phyloP scores from a whole-genome alignment of 2,329 filamentous ascomycete genomes.

The Lachnellula hyalina region DNA sequence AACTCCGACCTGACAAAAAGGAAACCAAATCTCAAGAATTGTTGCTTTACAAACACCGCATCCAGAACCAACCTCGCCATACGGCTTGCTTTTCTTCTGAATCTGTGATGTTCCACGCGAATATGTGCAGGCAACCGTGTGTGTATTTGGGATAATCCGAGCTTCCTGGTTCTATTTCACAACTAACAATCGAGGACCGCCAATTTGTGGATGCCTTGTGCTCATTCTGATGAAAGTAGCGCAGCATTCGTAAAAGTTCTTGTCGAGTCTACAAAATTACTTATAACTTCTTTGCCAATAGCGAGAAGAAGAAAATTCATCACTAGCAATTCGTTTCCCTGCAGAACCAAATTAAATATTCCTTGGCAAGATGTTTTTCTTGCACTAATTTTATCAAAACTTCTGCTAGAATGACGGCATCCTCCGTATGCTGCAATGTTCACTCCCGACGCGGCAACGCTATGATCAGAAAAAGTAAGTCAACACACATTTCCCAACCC shows the following conservation, averaged over 20 bases:
- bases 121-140: background rate
- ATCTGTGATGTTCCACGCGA: background rate
- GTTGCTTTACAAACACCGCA: too few relatives aligned
- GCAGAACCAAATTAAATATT: too few relatives aligned
- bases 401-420: background rate
- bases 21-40: too few relatives aligned
- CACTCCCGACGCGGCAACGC: background rate
- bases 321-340: too few relatives aligned
- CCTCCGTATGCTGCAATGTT: background rate
- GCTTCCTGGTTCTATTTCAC: background rate
- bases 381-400: background rate
- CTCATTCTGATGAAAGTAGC: too few relatives aligned
- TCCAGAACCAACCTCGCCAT: background rate
- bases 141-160: background rate
- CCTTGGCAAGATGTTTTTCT: background rate
- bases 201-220: too few relatives aligned
- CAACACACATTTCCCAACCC: background rate
- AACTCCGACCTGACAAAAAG: too few relatives aligned
- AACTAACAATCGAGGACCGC: background rate
- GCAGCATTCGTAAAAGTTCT: too few relatives aligned
- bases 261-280: too few relatives aligned
- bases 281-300: too few relatives aligned
- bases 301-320: too few relatives aligned
- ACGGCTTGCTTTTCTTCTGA: background rate
- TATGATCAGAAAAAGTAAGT: background rate